phyloP scores from a whole-genome alignment of 352 stramenopile species.

The Pythium diclinum region DNA sequence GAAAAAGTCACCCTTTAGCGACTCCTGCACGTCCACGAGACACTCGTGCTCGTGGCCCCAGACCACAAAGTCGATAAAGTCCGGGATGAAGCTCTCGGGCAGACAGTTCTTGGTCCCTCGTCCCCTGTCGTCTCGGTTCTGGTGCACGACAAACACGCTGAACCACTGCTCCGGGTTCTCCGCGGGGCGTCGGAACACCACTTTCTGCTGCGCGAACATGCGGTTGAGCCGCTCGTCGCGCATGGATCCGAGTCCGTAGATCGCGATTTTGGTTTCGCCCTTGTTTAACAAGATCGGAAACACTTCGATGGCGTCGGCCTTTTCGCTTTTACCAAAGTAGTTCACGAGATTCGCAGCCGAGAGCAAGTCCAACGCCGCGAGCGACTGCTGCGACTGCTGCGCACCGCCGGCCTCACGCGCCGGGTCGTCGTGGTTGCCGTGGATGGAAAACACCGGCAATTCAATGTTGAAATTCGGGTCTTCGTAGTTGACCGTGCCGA shows the following conservation, averaged over 20 bases:
- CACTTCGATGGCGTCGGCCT: constrained; percentile 94
- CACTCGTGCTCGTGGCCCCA: constrained; percentile 99
- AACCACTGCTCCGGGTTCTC: constrained; percentile 90
- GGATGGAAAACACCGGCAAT: constrained; percentile 97
- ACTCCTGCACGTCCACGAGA: constrained; percentile 92
- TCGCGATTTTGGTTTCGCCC: constrained; percentile 91
- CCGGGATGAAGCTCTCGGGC: constrained; percentile 96
- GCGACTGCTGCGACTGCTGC: constrained; percentile 47
- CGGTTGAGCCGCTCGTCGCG: constrained; percentile 97
- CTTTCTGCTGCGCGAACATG: constrained; percentile 96
- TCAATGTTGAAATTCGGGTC: constrained; percentile 94
- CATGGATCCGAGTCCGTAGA: constrained; percentile 98
- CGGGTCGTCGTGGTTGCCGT: constrained; percentile 99
- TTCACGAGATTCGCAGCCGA: constrained; percentile 96
- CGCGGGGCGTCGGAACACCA: constrained; percentile 90
- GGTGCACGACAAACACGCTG: constrained; percentile 98
- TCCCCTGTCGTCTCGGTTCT: constrained; percentile 95
- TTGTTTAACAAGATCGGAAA: constrained; percentile 96
- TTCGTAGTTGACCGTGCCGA: constrained; percentile 95
- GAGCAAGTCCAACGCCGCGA: constrained; percentile 96
- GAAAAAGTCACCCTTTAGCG: constrained; percentile 94
- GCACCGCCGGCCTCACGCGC: constrained; percentile 85
- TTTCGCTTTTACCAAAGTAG: constrained; percentile 96
- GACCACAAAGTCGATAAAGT: constrained; percentile 97
- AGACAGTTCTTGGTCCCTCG: constrained; percentile 96